Evolutionary conservation across 352 stramenopile species (phyloP), one percentile per base, ranked within the genome.

Genomic region (Phytophthora brassicae): DNA sequence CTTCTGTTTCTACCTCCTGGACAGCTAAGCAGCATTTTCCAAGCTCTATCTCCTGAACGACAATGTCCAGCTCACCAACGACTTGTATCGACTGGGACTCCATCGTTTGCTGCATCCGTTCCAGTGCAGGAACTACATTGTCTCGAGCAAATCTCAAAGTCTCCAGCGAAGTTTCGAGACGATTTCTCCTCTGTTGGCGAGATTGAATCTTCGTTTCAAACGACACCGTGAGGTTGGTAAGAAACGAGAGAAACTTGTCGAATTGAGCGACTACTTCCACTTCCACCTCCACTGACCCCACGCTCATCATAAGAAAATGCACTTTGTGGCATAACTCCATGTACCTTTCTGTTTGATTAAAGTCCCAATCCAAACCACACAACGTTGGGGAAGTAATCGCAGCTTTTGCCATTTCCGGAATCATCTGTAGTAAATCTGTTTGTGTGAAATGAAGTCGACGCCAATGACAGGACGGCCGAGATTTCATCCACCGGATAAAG

Each of bases 231-330:
- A 63, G 16, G 29, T 76, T 73, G 0, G 52, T 16, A 35, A 70
- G 53, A 8, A 76, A 76, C 4, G 68, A 73, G 7, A 74, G 16
- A 6, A 66, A 65, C 31, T 65, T 71, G 20, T 65, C 31, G 11
- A 74, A 22, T 19, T 72, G 58, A 28, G 58, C 60, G 6, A 17
- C 4, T 50, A 59, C 41, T n/a, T 56, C 49, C 11, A 19, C 26
- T 16, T 13, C 3, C 11, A 19, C 26, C 13, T 13, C 3, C 17
- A n/a, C 19, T 8, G 20, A 22, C 29, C 28, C 43, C 13, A 20
- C 7, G 6, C 14, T 20, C 46, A 65, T 60, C 58, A 68, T 23
- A 1, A 48, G 14, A 6, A 14, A 26, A 50, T 72, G 48, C 22
- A 61, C 46, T 29, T 59, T 64, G n/a, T 56, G 43, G 11, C 31